Base-by-base conservation (phyloP, 169 alveolate genomes). In the Eimeria praecox region DNA sequence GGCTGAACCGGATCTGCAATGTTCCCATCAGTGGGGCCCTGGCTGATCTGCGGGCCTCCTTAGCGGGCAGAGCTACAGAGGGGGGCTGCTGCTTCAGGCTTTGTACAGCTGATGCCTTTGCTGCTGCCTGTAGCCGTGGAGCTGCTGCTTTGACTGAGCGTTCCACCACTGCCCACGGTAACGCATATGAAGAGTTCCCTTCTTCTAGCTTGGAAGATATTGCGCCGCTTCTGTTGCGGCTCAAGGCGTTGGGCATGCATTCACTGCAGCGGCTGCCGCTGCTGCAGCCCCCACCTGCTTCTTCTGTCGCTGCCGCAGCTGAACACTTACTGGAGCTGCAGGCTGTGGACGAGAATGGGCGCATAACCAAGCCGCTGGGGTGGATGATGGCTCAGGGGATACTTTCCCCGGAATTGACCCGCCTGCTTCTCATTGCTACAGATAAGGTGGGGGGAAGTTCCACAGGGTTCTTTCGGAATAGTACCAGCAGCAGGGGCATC, bases 221-320 rank as follows among this genome's bases (percentile, higher is more conserved):
- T 38, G 91, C 91, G n/a, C 91, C 91, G 38, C 54, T 83, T 54
- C 75, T 83, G 52, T 77, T 83, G 30, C 91, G 66, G 91, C 91
- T 83, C 38, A 83, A 83, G 91, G 75, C 77, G 77, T 38, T 83
- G 75, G 91, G 91, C 66, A 30, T 46, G 44, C 91, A 83, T 54
- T 49, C 91, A 14, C 91, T 54, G 91, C 91, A 83, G 75, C 91
- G 56, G 77, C 33, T 83, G 91, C 91, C 91, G 75, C 49, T 54
- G 91, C 75, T 83, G 52, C 91, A 83, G 77, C 91, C 91, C 62
- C 91, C 91, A 56, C 91, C 91, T 35, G 49, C 91, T 83, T 52
- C 91, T 30, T 75, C 75, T 33, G 40, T 83, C 54, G 77, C 54
- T n/a, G 77, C 71, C 8, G 91, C 91, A n/a, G 91, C 54, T n/a